These are phyloP conservation scores for Elymus sibiricus DNA, from an alignment of 176 grass and related monocot species.

Conservation along the genomic window DNA sequence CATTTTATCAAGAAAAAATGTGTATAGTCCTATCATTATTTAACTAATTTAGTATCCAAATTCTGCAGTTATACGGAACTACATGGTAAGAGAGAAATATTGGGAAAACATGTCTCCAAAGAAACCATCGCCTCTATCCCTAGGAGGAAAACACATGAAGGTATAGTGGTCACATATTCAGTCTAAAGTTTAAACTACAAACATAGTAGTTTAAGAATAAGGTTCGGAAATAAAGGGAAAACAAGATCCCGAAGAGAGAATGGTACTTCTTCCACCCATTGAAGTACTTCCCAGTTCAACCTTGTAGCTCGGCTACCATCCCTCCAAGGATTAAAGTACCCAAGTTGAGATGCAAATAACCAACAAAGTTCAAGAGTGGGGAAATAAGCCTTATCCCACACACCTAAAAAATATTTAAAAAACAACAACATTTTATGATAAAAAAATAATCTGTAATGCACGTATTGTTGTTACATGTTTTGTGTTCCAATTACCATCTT, in stretches of 20 bases:
- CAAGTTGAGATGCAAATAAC: not conserved
- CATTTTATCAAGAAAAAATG: not conserved
- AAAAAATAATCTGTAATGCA: not conserved
- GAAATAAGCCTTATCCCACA: not conserved
- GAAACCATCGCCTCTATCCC: too few species aligned
- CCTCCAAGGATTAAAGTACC: not conserved
- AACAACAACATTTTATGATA: not conserved
- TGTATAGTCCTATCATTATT: not conserved
- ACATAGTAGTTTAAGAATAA: too few species aligned
- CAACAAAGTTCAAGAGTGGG: not conserved
- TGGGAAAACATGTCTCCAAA: too few species aligned
- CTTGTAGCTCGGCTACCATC: slow-evolving; percentile 65
- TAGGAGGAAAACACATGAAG: too few species aligned
- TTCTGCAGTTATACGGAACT: not conserved
- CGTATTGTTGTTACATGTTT: not conserved
- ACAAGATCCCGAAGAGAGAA: slow-evolving; percentile 57
- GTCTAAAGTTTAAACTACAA: too few species aligned
- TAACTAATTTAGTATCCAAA: not conserved
- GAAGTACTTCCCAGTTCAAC: slow-evolving; percentile 56
- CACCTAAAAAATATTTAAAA: not conserved
- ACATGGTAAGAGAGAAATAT: not conserved
- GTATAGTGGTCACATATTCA: too few species aligned
- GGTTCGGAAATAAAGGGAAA: slow-evolving; percentile 57
- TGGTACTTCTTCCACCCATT: slow-evolving; percentile 75
- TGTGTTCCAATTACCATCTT: not conserved